Base-by-base conservation (phyloP, 192 early-diverging fungal species). In the Coemansia sp. region DNA sequence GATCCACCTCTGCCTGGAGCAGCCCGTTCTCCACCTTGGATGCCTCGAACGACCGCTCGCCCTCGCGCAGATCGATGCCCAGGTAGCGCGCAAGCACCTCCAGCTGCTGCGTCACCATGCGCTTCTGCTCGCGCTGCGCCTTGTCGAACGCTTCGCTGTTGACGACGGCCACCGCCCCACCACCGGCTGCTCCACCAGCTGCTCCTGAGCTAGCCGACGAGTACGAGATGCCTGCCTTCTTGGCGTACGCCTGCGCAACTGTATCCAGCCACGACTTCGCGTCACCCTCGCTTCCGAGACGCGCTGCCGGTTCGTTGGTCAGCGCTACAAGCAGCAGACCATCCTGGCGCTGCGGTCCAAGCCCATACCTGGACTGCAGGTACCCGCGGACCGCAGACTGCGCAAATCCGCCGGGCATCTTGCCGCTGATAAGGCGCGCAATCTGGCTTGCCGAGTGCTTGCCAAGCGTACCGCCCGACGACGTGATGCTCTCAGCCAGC, bases 61-160 rank as follows among this genome's bases (percentile, higher is more conserved):
- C 85, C 92, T 95, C 67, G 57, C 92, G 87, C 40, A 93, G 83
- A 70, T 96, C 92, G 11, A 82, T 61, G 86, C 81, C 89, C 61
- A 95, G 84, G 75, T 95, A 96, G 60, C 89, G 89, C 42, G 93
- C 92, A 57, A 89, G 88, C 50, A 89, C 86, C 74, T 94, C 88
- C 40, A 98, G 84, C 69, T 98, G 95, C 72, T 88, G 85, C 36
- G 86, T 87, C 60, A 95, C 84, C 71, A 95, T 75, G 54, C 74
- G 62, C 56, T 92, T 85, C 65, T 90, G 87, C 77, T 89, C 86
- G 55, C 87, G 85, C 83, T 93, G 89, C 62, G 91, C 83, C 52
- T 86, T 87, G 69, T 91, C 87, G 73, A 98, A 93, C 58, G 93
- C 94, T 64, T 92, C 93, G 83, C 88, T 90, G 87, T 94, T 94